phyloP scores from a whole-genome alignment of 2,329 filamentous ascomycete species.

The Fusarium scirpi region DNA sequence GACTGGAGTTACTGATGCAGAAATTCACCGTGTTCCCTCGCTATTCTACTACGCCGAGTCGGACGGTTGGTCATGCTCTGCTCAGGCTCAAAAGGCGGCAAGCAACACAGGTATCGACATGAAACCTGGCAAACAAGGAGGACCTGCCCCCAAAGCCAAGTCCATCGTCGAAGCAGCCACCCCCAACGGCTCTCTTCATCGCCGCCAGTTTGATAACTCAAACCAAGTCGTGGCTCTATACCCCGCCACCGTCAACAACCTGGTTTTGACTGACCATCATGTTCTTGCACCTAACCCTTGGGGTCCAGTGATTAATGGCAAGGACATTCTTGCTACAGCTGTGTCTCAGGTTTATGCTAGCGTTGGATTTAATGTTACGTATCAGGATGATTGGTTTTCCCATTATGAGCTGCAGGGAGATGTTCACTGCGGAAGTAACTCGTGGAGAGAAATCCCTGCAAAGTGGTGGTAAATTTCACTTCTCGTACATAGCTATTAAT shows the following conservation, averaged over 20 bases:
- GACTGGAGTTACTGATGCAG: conserved; percentile 41
- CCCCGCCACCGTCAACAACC: conserved; percentile 39
- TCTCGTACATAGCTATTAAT: not conserved
- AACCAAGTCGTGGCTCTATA: conserved; percentile 13
- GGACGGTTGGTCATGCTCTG: not conserved
- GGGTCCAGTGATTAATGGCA: conserved; percentile 44
- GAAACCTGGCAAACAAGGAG: not conserved
- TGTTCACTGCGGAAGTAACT: conserved; percentile 43
- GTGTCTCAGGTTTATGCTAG: conserved; percentile 37
- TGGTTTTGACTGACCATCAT: conserved; percentile 33
- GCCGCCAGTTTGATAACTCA: not conserved
- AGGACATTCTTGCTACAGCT: conserved; percentile 44
- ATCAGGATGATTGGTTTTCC: conserved; percentile 47
- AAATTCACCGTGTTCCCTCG: conserved; percentile 42
- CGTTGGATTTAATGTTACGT: conserved; percentile 41
- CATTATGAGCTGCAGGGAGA: conserved; percentile 45
- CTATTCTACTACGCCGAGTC: conserved; percentile 23
- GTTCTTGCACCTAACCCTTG: conserved; percentile 43
- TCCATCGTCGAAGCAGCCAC: conserved; percentile 32
- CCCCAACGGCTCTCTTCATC: not conserved
- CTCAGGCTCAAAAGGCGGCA: not conserved
- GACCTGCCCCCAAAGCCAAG: conserved; percentile 12
- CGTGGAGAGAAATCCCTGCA: conserved; percentile 12
- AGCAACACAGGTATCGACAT: not conserved
- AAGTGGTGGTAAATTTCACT: not conserved